A percentile compares a stretch with the other conserved stretches of the same genome.
Conservation (phyloP, 1,284 basidiomycete genomes). For the Marasmius fiardii region DNA sequence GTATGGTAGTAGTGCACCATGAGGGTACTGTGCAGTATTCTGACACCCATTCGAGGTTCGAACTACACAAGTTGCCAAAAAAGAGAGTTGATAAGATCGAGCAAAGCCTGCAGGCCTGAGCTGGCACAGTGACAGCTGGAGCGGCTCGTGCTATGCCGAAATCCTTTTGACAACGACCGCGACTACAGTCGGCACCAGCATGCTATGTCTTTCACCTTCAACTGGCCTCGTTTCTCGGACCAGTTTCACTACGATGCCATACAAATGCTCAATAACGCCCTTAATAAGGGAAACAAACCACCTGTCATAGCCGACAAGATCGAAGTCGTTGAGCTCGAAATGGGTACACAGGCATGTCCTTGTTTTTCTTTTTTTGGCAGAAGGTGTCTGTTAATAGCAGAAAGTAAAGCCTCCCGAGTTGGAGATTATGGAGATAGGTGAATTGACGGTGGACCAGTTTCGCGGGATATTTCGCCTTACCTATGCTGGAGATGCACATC, state of each 20-base stretch:
- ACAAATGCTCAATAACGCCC: constrained; percentile 89
- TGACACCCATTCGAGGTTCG: no score
- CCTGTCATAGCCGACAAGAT: constrained; percentile 98
- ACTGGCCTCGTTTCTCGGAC: constrained; percentile 96
- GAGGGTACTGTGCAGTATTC: no score
- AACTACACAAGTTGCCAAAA: no score
- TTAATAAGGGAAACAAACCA: constrained; percentile 97
- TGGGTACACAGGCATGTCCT: constrained; percentile 87
- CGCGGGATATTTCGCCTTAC: constrained; percentile 96
- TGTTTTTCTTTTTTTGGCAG: not conserved
- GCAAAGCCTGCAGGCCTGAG: no score
- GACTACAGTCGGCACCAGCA: constrained; percentile 4
- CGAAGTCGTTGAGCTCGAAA: constrained; percentile 95
- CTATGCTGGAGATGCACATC: constrained; percentile 94
- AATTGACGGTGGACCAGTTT: constrained; percentile 94
- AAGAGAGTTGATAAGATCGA: no score
- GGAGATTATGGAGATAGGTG: constrained; percentile 97
- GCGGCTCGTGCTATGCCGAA: not conserved
- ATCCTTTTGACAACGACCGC: not conserved
- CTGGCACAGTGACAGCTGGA: no score
- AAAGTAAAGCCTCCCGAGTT: constrained; percentile 84
- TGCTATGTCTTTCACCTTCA: constrained; percentile 94
- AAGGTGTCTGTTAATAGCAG: constrained; percentile 9
- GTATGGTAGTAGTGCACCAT: no score
- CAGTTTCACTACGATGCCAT: constrained; percentile 93